These are phyloP conservation scores for Linnemannia hyalina DNA, from an alignment of 192 early-diverging fungal genomes.

Conservation along the genomic window DNA sequence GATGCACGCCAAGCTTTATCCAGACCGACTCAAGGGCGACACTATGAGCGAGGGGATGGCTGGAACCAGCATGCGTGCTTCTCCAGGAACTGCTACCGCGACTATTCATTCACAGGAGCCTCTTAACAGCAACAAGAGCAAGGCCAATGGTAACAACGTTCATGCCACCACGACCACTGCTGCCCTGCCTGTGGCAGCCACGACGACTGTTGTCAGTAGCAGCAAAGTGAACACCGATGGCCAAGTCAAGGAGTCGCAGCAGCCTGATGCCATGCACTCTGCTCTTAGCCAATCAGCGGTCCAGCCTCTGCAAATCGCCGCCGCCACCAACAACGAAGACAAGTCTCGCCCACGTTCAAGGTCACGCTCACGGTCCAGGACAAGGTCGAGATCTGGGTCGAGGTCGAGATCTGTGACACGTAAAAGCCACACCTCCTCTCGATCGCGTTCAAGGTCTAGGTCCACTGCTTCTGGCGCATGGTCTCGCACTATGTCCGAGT, in stretches of 20 bases:
- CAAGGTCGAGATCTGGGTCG: constrained; percentile 24
- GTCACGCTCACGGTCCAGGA: constrained; percentile 22
- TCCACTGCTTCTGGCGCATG: constrained; percentile 11
- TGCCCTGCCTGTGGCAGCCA: background rate
- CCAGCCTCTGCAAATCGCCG: background rate
- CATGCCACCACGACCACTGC: background rate
- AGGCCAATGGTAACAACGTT: background rate
- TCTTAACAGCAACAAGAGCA: background rate
- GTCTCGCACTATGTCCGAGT: constrained; percentile 31
- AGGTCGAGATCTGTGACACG: constrained; percentile 23
- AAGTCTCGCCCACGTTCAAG: constrained; percentile 21
- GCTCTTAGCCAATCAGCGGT: background rate
- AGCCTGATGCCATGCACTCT: background rate
- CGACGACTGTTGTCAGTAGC: background rate
- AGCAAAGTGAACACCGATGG: background rate
- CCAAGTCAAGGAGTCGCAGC: background rate
- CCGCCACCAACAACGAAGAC: background rate
- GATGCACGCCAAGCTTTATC: constrained; percentile 37
- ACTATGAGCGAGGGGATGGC: constrained; percentile 33
- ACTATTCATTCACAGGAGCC: constrained; percentile 25
- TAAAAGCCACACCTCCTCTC: background rate
- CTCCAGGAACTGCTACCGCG: constrained; percentile 9
- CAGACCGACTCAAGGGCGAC: constrained; percentile 21
- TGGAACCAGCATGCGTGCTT: constrained; percentile 1
- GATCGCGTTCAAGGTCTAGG: constrained; percentile 14